These are phyloP conservation scores for Aspergillus sp. DNA, from an alignment of 2,329 filamentous ascomycete genomes.

Conservation along the genomic window DNA sequence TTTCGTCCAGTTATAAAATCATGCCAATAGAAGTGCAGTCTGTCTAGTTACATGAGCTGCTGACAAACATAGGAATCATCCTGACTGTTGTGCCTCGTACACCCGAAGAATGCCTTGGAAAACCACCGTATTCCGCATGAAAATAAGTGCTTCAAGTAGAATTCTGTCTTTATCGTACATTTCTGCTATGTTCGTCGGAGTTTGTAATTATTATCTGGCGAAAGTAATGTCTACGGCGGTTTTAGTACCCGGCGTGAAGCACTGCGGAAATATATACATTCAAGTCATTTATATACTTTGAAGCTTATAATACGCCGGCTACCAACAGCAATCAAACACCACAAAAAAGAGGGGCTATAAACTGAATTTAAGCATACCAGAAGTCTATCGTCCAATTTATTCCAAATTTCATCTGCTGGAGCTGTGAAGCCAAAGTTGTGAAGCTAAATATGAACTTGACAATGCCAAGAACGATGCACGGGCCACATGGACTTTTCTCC, in stretches of 20 bases:
- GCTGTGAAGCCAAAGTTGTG: not conserved
- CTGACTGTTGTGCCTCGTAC: not conserved
- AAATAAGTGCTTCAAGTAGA: not conserved
- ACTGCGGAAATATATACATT: not conserved
- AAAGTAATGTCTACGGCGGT: no score
- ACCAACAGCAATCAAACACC: not conserved
- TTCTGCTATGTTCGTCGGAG: not conserved
- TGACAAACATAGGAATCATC: constrained; percentile 5
- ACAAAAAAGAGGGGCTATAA: not conserved
- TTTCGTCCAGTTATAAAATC: not conserved
- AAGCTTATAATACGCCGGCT: not conserved
- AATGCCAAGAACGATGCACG: constrained; percentile 15
- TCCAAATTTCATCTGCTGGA: not conserved
- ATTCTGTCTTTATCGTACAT: not conserved
- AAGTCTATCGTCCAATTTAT: not conserved
- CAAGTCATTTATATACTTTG: not conserved
- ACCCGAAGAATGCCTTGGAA: not conserved
- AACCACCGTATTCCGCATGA: not conserved
- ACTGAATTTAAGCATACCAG: no score
- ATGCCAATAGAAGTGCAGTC: not conserved
- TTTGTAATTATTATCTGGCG: no score
- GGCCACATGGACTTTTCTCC: constrained; percentile 19
- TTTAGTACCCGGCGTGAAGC: no score
- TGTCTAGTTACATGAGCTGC: not conserved
- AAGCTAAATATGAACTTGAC: not conserved